Base-by-base conservation (phyloP, 495 filamentous ascomycete species). In the Aspergillus avenaceus region DNA sequence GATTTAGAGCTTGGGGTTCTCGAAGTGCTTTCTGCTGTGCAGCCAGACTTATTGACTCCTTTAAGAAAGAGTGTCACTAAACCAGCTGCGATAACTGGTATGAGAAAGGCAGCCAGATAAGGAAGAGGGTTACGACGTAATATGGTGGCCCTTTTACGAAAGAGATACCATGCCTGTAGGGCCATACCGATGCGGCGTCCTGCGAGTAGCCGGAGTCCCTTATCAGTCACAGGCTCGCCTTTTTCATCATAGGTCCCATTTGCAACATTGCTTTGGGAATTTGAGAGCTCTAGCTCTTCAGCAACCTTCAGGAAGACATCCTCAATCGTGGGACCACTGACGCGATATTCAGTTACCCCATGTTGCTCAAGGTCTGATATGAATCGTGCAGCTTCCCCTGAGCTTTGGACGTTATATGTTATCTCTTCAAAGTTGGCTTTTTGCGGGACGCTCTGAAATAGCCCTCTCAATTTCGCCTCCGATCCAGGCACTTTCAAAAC, bases 241-340 rank as follows among this genome's bases (percentile, higher is more conserved):
- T 23, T 34, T 18, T 42, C 19, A 23, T 44, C 57, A 27, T 41
- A 19, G 18, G 25, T 6, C 12, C 51, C 36, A n/a, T 46, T 37
- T 11, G 14, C 13, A 46, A 37, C 27, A 37, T 13, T 9, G 19
- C 82, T 69, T 18, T 82, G 64, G 18, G 52, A 57, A 2, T 44
- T 40, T 8, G 50, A 54, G 11, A 53, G 51, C 18, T 50, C 52
- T 13, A 60, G 50, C 60, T 92, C 87, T 47, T 86, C 85, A 1
- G 88, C 89, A 26, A 95, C 76, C 50, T 87, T 86, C 48, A 95
- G 67, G 64, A 96, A 96, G 0, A 93, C 86, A 58, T 91, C 87
- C 60, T 91, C 88, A 50, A 96, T 91, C 0, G 87, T 92, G 3
- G 90, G 90, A 0, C 89, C 89, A 24, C 81, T 84, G 32, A 93